Conservation (phyloP, 148 eudicot genomes). For the Heliamphora exappendiculata region DNA sequence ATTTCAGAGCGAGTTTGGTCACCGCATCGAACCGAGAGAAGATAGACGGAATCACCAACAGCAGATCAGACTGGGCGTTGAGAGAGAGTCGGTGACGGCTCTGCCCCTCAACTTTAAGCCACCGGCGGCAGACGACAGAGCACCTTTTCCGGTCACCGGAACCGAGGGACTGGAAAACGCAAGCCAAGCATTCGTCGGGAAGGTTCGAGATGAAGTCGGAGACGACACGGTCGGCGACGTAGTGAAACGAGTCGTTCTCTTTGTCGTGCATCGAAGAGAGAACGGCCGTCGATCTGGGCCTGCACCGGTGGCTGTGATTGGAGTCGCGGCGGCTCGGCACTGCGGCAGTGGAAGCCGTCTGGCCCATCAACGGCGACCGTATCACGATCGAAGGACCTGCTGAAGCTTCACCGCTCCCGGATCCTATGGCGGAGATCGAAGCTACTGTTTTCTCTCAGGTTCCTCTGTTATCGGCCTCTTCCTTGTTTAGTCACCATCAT, state of each 20-base stretch:
- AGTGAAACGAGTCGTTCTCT: not conserved
- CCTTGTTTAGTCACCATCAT: not conserved
- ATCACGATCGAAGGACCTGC: not conserved
- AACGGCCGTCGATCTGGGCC: conserved; percentile 1
- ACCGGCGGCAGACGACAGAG: conserved; percentile 45
- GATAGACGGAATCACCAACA: conserved; percentile 13
- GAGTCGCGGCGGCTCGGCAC: conserved; percentile 3
- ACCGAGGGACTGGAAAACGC: conserved; percentile 32
- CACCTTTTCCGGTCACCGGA: conserved; percentile 41
- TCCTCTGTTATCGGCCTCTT: not conserved
- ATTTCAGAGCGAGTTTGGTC: conserved; percentile 46
- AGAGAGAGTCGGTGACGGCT: conserved; percentile 48
- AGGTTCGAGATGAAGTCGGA: conserved; percentile 31
- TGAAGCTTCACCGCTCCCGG: not conserved
- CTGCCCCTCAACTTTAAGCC: conserved; percentile 48
- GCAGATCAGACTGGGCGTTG: conserved; percentile 32
- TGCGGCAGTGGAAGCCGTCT: conserved; percentile 28
- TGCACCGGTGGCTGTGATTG: conserved; percentile 13
- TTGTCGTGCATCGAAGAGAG: conserved; percentile 4
- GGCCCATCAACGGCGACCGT: conserved; percentile 43
- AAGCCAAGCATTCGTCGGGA: conserved; percentile 45
- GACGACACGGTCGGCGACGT: not conserved
- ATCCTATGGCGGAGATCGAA: not conserved
- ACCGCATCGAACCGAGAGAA: conserved; percentile 47
- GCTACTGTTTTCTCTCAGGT: not conserved